phyloP scores from a whole-genome alignment of 495 filamentous ascomycete genomes.

The Xylaria castorea region DNA sequence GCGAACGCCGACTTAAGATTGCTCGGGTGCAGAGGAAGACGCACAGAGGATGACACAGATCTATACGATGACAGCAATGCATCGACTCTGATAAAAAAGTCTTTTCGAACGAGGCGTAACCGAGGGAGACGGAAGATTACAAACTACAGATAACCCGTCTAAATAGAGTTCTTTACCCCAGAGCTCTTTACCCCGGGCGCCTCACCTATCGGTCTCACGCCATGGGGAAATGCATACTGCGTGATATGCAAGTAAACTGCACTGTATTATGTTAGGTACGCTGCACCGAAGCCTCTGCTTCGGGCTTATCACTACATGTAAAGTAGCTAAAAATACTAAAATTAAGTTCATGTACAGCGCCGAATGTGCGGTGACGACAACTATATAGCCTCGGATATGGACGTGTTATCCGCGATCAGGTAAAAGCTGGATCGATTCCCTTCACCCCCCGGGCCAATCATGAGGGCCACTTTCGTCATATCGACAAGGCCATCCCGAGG shows the following conservation, averaged over 20 bases:
- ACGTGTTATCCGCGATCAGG: conserved; percentile 22
- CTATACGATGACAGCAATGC: background rate
- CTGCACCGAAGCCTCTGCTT: background rate
- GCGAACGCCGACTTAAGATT: conserved; percentile 13
- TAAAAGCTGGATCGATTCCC: conserved; percentile 25
- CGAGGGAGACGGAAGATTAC: background rate
- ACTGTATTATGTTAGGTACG: too few species aligned
- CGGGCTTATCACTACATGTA: background rate
- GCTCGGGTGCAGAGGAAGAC: conserved; percentile 14
- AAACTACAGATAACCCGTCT: background rate
- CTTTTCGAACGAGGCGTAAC: background rate
- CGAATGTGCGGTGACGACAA: background rate
- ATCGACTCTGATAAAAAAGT: background rate
- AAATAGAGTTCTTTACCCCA: background rate
- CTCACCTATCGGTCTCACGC: background rate
- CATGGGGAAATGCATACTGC: background rate
- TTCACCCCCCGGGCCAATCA: conserved; percentile 21
- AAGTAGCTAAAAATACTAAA: conserved; percentile 19
- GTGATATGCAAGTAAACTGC: background rate
- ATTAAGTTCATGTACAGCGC: conserved; percentile 12
- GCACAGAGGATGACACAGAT: conserved; percentile 1
- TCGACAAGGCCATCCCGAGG: conserved; percentile 1
- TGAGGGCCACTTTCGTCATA: conserved; percentile 9
- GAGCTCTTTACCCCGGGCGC: too few species aligned
- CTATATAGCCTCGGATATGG: conserved; percentile 16